A percentile compares a stretch with the other conserved stretches of the same genome.
These are phyloP conservation scores for Periconia macrospinosa DNA, from an alignment of 2,329 filamentous ascomycete genomes.

Conservation along the genomic window DNA sequence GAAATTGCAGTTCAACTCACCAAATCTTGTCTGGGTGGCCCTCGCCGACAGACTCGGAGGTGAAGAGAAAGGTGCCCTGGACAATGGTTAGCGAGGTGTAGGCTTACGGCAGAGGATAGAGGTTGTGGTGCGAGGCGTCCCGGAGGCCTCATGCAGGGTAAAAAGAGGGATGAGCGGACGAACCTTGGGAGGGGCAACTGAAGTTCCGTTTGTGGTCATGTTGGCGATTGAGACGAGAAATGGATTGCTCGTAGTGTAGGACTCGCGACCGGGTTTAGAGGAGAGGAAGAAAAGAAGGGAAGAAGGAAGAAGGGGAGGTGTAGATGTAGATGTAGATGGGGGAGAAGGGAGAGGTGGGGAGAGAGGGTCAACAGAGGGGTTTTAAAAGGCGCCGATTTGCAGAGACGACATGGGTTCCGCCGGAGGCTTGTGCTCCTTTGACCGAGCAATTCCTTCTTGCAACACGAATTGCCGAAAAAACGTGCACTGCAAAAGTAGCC, in stretches of 20 bases:
- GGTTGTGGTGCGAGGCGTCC: background rate
- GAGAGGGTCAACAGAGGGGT: constrained; percentile 16
- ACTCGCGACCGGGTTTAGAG: constrained; percentile 39
- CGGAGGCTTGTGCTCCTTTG: background rate
- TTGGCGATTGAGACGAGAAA: constrained; percentile 18
- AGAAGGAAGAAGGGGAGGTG: constrained; percentile 22
- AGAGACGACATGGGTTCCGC: constrained; percentile 18
- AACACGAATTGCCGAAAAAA: constrained; percentile 32
- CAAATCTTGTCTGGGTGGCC: constrained; percentile 92
- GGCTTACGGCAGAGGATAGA: constrained; percentile 7
- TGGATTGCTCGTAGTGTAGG: constrained; percentile 34
- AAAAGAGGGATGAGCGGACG: background rate
- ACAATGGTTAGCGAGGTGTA: constrained; percentile 17
- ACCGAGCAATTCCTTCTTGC: constrained; percentile 1
- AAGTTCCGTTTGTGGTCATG: constrained; percentile 29
- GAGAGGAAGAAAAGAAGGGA: background rate
- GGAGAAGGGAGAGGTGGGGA: constrained; percentile 14
- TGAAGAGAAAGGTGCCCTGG: constrained; percentile 50
- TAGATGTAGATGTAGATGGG: constrained; percentile 15
- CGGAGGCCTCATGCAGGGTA: background rate
- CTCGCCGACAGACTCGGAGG: constrained; percentile 55
- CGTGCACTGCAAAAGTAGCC: constrained; percentile 17
- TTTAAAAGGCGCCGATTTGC: constrained; percentile 2
- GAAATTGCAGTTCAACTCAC: constrained; percentile 42
- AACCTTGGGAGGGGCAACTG: constrained; percentile 30